Base-by-base conservation (phyloP, 2,329 filamentous ascomycete genomes). In the Eutypella sp. region DNA sequence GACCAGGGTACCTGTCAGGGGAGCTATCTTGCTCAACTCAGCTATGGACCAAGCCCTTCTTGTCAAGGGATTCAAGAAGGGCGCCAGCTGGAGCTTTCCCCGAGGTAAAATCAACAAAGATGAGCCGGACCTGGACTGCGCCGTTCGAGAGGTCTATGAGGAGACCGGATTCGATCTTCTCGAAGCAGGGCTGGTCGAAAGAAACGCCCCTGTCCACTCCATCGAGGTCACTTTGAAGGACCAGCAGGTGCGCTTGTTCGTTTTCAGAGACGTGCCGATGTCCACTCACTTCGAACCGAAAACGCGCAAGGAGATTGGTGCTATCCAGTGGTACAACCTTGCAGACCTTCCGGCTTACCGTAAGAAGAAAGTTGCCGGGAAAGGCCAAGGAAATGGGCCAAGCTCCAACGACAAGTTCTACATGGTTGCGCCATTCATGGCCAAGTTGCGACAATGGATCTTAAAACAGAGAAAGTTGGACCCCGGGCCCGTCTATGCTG, bases 101-200 rank as follows among this genome's bases (percentile, higher is more conserved):
- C 75, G 92, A 42, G 95, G 93, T 33, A 99, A 99, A 71, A 97
- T 99, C 69, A 96, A 96, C 73, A 95, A 96, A 68, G 89, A 95
- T 59, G 93, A 99, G 66, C 84, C 88, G 48, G 92, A 99, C 60
- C 69, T 97, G 46, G 90, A 93, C 62, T 99, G 95, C 66, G 93
- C 95, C 20, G 79, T 96, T 42, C 82, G 93, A 42, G 93, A 99
- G 62, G 92, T 96, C 4, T 93, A 91, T 61, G 93, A 99, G 66
- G 93, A 99, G 70, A 99, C 93, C 0, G 93, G 93, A 1, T 89
- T 88, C 57, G 89, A 99, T 63, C 75, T 96, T 43, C 77, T 75
- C 25, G 76, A 77, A 27, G 86, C 91, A 20, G 88, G 87, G 3
- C 69, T 97, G 38, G 83, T 96, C 15, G 81, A 84, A 25, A 76